Conservation (phyloP, 306 rosid species). For the Pyrus communis region DNA sequence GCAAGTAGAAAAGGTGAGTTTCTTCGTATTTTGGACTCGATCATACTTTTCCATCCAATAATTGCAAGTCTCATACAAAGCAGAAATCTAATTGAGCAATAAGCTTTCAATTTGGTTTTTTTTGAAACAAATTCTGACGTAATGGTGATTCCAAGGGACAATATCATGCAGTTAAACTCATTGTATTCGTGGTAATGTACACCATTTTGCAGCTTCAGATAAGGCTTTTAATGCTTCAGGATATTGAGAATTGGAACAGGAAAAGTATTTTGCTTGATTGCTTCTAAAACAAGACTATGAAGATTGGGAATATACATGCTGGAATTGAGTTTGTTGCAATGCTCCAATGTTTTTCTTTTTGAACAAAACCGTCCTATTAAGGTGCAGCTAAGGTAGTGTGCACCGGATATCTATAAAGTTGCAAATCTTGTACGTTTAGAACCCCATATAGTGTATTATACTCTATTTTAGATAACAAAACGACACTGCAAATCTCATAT, state of each 20-base stretch:
- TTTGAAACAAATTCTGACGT: background rate
- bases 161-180: background rate
- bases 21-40: background rate
- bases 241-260: background rate
- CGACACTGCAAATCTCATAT: background rate
- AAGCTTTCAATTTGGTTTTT: background rate
- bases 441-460: background rate
- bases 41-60: background rate
- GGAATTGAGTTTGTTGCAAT: background rate
- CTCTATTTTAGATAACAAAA: background rate
- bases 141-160: background rate
- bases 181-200: background rate
- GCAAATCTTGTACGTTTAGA: background rate
- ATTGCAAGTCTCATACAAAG: background rate
- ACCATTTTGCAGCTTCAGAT: background rate
- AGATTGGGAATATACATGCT: background rate
- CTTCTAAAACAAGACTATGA: background rate
- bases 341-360: background rate
- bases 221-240: background rate
- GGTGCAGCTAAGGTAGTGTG: too few species aligned
- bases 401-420: background rate
- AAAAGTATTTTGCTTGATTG: background rate
- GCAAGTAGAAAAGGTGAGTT: constrained; percentile 53
- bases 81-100: background rate
- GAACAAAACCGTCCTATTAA: background rate